Base-by-base conservation (phyloP, 75 land plant species). In the Pseudotsuga menziesii region DNA sequence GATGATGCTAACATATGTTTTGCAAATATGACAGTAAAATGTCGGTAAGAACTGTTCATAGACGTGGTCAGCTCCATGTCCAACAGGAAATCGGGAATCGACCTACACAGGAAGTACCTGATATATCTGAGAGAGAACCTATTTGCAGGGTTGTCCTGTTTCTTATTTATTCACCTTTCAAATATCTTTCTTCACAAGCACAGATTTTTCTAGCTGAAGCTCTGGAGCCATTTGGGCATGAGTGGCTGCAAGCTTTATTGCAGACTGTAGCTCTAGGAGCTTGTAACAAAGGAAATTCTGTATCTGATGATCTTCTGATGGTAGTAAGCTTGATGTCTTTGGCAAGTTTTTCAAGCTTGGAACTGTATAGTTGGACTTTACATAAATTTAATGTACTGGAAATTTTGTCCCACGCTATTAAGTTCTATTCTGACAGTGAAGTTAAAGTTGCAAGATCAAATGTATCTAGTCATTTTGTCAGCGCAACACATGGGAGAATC, bases 141-240 rank as follows among this genome's bases (percentile, higher is more conserved):
- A 78, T 78, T 17, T 76, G 72, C 27, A 81, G 84, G 55, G 85
- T 87, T 61, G 82, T 87, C 64, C 56, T 89, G 23, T 76, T 90
- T 52, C 79, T 93, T 82, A 56, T 93, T 55, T 82, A 81, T 76
- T 93, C 95, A 4, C 88, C 92, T 12, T 88, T 82, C 81, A 91
- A 88, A 41, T 85, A 75, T 63, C 73, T 93, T 85, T 73, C 92
- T 48, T 76, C 85, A 25, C 57, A 69, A 16, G 75, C 86, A 11
- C 78, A 67, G 57, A 23, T n/a, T 14, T 71, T 73, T 57, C 75
- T 93, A 23, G 74, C 76, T 2, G 56, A 82, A 39, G 72, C 76
- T 22, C 77, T 90, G n/a, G 73, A 76, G 61, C 75, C 82, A 54
- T 27, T 61, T 76, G 85, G 81, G 19, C 59, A 83, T 55, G 82